Base-by-base conservation (phyloP, 2,329 filamentous ascomycete genomes). In the Fusarium duplospermum region DNA sequence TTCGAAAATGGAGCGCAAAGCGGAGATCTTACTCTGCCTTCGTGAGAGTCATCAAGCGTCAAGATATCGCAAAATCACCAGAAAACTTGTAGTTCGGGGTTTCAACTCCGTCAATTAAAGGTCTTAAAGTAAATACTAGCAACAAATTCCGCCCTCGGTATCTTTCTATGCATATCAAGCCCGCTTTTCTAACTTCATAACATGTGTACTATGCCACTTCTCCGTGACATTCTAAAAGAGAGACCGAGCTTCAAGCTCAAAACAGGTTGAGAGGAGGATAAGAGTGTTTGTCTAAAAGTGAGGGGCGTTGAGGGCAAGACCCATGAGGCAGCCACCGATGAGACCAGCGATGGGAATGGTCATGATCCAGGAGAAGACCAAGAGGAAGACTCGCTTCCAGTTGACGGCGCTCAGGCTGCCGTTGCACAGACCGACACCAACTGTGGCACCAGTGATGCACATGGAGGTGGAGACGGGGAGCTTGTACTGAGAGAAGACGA, bases 371-470 rank as follows among this genome's bases (percentile, higher is more conserved):
- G 89, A 90, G 64, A 93, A 83, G 60, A 93, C 76, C 69, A 95
- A 81, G 9, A 94, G 89, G 47, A 87, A 89, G 11, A 95, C 91
- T 80, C 92, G 90, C 83, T 94, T 89, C 84, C 87, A 95, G 87
- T 95, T 95, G 77, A 95, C 90, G 1, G 93, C 92, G 84, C 90
- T 92, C 67, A 90, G 72, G 31, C 88, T 91, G 36, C 92, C 92
- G 80, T 94, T 94, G 87, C 92, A 94, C 22, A 95, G 89, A 79
- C 92, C 93, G 58, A 95, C 93, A 69, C 93, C 93, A 52, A 94
- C 91, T 1, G 92, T 94, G 29, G 93, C 93, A 64, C 93, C 93
- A 2, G 93, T 94, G 82, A 95, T 94, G 82, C 93, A 95, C 93
- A 92, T 92, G 20, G 90, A 91, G 3, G 92, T 95, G 0, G 93